These are phyloP conservation scores for Populus ilicifolia DNA, from an alignment of 345 rosid species.

Conservation along the genomic window DNA sequence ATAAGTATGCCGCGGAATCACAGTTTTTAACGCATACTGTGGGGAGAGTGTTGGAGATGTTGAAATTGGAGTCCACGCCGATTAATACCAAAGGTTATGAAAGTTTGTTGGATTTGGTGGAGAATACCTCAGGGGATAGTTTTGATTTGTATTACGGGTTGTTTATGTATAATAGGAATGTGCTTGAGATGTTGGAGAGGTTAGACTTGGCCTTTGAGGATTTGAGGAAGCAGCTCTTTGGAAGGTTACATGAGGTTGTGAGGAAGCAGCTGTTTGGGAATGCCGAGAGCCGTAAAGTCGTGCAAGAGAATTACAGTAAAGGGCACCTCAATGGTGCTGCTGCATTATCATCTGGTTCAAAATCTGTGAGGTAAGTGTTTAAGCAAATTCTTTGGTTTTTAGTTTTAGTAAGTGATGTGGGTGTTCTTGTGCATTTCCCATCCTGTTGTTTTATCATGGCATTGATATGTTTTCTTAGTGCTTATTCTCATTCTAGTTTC, in stretches of 20 bases:
- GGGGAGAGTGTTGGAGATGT: conserved; percentile 46
- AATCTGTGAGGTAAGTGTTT: conserved; percentile 10
- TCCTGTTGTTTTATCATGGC: not conserved
- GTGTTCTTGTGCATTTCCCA: not conserved
- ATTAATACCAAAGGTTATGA: conserved; percentile 54
- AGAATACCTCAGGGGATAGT: conserved; percentile 54
- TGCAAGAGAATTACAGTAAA: not conserved
- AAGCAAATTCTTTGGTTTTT: not conserved
- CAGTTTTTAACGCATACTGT: conserved; percentile 57
- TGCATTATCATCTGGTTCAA: not conserved
- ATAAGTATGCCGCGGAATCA: conserved; percentile 45
- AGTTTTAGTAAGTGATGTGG: not conserved
- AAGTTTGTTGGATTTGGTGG: conserved; percentile 46
- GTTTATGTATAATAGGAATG: conserved; percentile 58
- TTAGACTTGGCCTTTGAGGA: conserved; percentile 59
- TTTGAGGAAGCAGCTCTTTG: conserved; percentile 55
- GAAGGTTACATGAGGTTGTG: conserved; percentile 43
- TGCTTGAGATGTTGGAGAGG: conserved; percentile 64
- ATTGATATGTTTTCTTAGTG: not conserved
- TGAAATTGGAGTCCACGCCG: conserved; percentile 51
- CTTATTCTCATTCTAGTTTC: not conserved
- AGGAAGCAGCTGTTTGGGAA: conserved; percentile 37
- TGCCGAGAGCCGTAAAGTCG: not conserved
- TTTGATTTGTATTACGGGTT: conserved; percentile 77
- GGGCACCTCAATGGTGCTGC: not conserved